phyloP scores from a whole-genome alignment of 495 filamentous ascomycete species.

The Tuber aestivum region DNA sequence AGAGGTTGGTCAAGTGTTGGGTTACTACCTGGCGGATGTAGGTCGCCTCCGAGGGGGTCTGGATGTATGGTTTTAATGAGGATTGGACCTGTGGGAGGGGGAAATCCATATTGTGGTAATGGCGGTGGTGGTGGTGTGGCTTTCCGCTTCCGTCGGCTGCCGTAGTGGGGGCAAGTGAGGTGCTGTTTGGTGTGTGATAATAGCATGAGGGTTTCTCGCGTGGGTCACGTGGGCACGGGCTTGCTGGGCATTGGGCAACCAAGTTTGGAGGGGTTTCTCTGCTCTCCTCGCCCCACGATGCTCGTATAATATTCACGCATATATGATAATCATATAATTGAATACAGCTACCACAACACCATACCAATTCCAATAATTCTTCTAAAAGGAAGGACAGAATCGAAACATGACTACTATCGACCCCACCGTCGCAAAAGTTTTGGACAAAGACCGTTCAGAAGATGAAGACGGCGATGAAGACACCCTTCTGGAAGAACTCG shows the following conservation, averaged over 20 bases:
- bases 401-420: constrained; percentile 32
- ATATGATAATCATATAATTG: neutral
- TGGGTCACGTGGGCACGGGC: neutral
- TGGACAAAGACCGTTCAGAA: constrained; percentile 38
- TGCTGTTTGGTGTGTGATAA: neutral
- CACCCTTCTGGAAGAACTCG: constrained; percentile 63
- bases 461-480: constrained; percentile 57
- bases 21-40: constrained; percentile 34
- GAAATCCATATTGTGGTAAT: constrained; percentile 14
- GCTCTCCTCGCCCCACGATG: neutral
- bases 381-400: neutral
- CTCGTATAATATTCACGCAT: no score
- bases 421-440: constrained; percentile 34
- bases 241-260: neutral
- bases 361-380: neutral
- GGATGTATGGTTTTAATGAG: constrained; percentile 29
- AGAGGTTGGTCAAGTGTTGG: constrained; percentile 32
- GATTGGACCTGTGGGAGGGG: constrained; percentile 33
- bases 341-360: neutral
- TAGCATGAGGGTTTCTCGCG: neutral
- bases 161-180: neutral
- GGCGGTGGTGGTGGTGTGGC: constrained; percentile 18
- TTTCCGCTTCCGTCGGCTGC: no score
- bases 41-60: constrained; percentile 22
- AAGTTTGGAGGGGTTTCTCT: neutral